phyloP scores from a whole-genome alignment of 179 eudicot species.

The Silene coronaria region DNA sequence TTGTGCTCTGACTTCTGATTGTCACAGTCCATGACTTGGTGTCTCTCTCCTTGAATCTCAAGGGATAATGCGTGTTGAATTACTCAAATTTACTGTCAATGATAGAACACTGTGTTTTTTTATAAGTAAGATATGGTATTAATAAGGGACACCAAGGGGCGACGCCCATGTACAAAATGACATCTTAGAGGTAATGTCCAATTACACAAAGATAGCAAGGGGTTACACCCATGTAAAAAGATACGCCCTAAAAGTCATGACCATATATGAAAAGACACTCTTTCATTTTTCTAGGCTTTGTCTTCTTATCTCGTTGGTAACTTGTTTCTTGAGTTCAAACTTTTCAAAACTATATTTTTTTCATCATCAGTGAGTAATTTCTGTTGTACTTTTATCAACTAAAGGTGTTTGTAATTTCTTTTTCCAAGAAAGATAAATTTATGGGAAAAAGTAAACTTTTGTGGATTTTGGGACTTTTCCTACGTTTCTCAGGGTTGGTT shows the following conservation, averaged over 20 bases:
- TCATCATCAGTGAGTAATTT: not conserved
- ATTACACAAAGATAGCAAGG: too few relatives aligned
- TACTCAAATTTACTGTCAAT: not conserved
- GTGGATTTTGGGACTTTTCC: not conserved
- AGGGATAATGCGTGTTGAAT: not conserved
- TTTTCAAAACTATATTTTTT: not conserved
- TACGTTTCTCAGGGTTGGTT: not conserved
- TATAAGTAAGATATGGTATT: too few relatives aligned
- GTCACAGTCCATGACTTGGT: not conserved
- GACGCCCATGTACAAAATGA: too few relatives aligned
- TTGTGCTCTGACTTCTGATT: not conserved
- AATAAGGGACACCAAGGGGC: too few relatives aligned
- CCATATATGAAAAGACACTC: too few relatives aligned
- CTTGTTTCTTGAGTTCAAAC: too few relatives aligned
- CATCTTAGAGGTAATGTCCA: too few relatives aligned
- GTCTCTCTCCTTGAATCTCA: constrained; percentile 1
- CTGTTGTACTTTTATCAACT: not conserved
- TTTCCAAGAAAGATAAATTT: not conserved
- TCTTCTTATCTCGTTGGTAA: not conserved
- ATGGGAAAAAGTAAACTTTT: not conserved
- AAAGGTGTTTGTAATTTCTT: not conserved
- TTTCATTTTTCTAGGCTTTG: not conserved
- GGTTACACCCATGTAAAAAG: too few relatives aligned
- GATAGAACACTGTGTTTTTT: too few relatives aligned
- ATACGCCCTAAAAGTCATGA: too few relatives aligned